Evolutionary conservation across 208 protist species (phyloP).

Genomic region (Sergeia podlipaevii): DNA sequence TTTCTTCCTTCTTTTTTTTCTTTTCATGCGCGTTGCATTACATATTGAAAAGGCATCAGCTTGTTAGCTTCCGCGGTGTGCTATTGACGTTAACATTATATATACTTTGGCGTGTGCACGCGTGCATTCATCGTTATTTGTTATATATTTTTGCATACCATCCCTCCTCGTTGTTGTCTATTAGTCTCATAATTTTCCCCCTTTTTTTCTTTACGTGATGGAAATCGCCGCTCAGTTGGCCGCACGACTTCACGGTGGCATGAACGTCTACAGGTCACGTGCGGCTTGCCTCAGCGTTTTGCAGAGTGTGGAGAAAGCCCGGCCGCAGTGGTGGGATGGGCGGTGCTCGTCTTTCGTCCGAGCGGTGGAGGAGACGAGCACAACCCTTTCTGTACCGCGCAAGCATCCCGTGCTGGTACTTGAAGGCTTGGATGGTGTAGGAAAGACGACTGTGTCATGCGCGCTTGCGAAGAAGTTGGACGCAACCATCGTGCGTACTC

Average conservation of each 20-base stretch:
- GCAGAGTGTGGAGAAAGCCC: constrained; percentile 17
- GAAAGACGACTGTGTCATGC: constrained; percentile 50
- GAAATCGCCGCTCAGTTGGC: constrained; percentile 8
- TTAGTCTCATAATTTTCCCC: no score
- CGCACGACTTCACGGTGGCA: constrained; percentile 18
- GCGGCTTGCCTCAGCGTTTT: constrained; percentile 36
- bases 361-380: neutral
- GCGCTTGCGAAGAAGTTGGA: constrained; percentile 32
- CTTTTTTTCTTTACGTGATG: constrained; percentile 9
- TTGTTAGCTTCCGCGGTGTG: no score
- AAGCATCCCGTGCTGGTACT: constrained; percentile 38
- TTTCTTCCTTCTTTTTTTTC: no score
- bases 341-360: constrained; percentile 37
- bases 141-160: neutral
- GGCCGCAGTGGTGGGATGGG: constrained; percentile 50
- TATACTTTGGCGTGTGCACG: constrained; percentile 9
- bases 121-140: neutral
- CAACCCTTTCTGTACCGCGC: neutral
- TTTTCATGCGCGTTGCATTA: no score
- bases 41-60: no score
- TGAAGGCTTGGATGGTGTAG: constrained; percentile 69
- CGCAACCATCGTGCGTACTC: constrained; percentile 39
- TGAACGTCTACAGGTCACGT: constrained; percentile 43
- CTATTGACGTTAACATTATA: no score
- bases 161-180: constrained; percentile 7